These are phyloP conservation scores for Mangifera indica DNA, from an alignment of 345 rosid species.

Conservation along the genomic window DNA sequence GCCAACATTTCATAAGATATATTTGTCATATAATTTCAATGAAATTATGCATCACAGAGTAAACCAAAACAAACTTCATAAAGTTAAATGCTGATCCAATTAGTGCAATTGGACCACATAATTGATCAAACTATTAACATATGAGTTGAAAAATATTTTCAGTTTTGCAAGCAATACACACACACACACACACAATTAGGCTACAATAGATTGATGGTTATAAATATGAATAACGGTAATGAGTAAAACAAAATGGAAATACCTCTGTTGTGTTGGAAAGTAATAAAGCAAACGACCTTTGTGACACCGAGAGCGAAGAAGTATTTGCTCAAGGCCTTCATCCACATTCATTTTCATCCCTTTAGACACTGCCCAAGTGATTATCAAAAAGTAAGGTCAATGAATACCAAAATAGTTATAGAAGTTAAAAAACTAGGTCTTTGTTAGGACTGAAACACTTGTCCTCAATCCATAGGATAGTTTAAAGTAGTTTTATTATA, in stretches of 20 bases:
- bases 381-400: slow-evolving; percentile 11
- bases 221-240: not conserved
- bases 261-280: slow-evolving; percentile 74
- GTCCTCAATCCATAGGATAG: no score
- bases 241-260: slow-evolving; percentile 9
- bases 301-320: slow-evolving; percentile 73
- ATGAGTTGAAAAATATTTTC: not conserved
- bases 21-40: not conserved
- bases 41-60: not conserved
- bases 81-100: not conserved
- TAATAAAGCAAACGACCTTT: slow-evolving; percentile 92
- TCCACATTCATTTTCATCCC: slow-evolving; percentile 38
- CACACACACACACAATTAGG: no score
- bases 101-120: slow-evolving; percentile 3
- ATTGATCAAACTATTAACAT: not conserved
- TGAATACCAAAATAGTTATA: not conserved
- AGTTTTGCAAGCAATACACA: not conserved
- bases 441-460: no score
- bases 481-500: no score
- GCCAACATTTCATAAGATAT: not conserved
- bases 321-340: slow-evolving; percentile 67
- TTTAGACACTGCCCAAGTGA: slow-evolving; percentile 51
- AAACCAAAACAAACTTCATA: not conserved
- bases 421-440: no score
- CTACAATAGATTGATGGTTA: no score